Evolutionary conservation across 2,329 filamentous ascomycete genomes (phyloP), one percentile per base, ranked within the genome.

Genomic region (Metarhizium guizhouense): DNA sequence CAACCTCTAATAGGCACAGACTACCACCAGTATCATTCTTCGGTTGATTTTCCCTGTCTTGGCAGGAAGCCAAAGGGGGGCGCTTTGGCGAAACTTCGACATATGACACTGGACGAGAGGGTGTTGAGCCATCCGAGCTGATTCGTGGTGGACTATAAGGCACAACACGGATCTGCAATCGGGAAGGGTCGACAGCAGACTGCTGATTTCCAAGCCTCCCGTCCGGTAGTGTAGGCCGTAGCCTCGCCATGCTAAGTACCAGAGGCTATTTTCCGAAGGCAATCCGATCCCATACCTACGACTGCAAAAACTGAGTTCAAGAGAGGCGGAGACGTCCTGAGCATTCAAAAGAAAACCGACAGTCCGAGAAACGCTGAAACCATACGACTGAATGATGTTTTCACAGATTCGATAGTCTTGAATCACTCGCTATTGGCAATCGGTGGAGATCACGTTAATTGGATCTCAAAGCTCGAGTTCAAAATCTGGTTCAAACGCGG

Each of bases 141-240:
- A 72, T 59, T 43, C 69, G 66, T 51, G 70, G 68, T 32, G 71
- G 71, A 53, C 65, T 72, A 56, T 73, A 73, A 13, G 71, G 70
- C 36, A 73, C 71, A 16, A 72, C 55, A n/a, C 71, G 68, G 47
- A 73, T 72, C 56, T 68, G 65, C 4, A 68, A 63, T 54, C 63
- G 64, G 53, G 65, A 65, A 54, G 61, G 45, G 32, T 56, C 51
- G 14, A 57, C 34, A 11, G 55, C 34, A 16, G 54, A 16, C 14
- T n/a, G 51, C 47, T 58, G 43, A 49, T 51, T 30, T 14, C 45
- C 43, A 25, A 18, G 30, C 30, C 52, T 53, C 20, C 49, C 38
- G 32, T 47, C 42, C 43, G 32, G 34, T 34, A 50, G 47, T 7
- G 49, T 38, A 20, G 49, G 20, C 16, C 38, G 25, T 7, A 49